Evolutionary conservation across 2,329 filamentous ascomycete genomes (phyloP).

Genomic region (Alternaria novae-zelandiae): DNA sequence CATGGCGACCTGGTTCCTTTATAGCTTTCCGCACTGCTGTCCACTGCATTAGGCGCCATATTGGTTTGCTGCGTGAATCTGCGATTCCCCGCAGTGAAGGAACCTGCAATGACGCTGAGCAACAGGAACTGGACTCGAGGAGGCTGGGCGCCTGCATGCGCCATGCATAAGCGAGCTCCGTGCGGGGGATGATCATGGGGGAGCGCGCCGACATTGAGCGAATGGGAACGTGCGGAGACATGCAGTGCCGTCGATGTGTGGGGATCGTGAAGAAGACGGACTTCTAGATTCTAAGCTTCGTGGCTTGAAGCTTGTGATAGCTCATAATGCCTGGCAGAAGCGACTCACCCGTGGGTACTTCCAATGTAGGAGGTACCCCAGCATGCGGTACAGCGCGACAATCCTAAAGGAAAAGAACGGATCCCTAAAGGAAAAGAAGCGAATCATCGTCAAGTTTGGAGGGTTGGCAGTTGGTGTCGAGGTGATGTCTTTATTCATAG

Average conservation of each 20-base stretch:
- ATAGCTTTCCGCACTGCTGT: neutral
- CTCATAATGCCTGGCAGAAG: neutral
- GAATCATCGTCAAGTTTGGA: neutral
- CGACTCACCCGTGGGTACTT: neutral
- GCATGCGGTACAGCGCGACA: neutral
- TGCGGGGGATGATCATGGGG: constrained; percentile 9
- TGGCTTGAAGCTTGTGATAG: constrained; percentile 11
- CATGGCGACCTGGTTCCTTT: constrained; percentile 4
- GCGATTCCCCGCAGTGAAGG: constrained; percentile 17
- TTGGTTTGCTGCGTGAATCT: neutral
- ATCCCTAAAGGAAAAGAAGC: neutral
- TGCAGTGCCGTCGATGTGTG: neutral
- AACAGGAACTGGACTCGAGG: constrained; percentile 2
- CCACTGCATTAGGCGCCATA: constrained; percentile 1
- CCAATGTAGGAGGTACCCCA: neutral
- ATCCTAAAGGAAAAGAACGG: neutral
- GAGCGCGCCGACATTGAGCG: constrained; percentile 27
- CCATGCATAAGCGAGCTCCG: constrained; percentile 17
- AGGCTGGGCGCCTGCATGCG: constrained; percentile 1
- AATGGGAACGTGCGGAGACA: constrained; percentile 19
- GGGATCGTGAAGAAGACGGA: neutral
- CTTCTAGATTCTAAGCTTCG: constrained; percentile 6
- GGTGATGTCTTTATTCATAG: neutral
- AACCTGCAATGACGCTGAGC: constrained; percentile 19
- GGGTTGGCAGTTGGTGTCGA: neutral